Conservation (phyloP, 2,329 filamentous ascomycete genomes). For the Aspergillus unguis region DNA sequence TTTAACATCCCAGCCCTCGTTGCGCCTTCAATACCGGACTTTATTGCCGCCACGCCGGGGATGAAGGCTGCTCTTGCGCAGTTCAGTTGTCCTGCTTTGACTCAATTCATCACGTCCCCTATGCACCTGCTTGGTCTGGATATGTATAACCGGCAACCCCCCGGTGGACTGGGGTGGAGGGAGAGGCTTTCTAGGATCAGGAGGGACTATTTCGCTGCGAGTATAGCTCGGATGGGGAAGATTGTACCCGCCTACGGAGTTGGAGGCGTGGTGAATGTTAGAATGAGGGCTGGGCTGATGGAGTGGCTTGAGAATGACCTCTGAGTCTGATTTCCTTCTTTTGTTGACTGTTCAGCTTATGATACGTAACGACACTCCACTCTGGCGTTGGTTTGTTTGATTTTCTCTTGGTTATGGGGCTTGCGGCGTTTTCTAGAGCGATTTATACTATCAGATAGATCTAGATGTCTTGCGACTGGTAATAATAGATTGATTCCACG, state of each 20-base stretch:
- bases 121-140: slow-evolving; percentile 82
- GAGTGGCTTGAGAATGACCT: slow-evolving; percentile 47
- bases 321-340: too few relatives aligned
- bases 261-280: slow-evolving; percentile 79
- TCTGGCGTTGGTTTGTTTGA: too few relatives aligned
- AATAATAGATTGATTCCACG: too few relatives aligned
- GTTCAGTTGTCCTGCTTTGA: slow-evolving; percentile 72
- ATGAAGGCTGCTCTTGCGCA: slow-evolving; percentile 65
- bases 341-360: not conserved
- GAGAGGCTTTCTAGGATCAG: slow-evolving; percentile 67
- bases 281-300: slow-evolving; percentile 68
- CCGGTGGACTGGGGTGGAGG: slow-evolving; percentile 45
- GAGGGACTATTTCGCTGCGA: slow-evolving; percentile 72
- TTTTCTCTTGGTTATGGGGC: too few relatives aligned
- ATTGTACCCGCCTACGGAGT: slow-evolving; percentile 88
- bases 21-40: slow-evolving; percentile 63
- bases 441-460: too few relatives aligned
- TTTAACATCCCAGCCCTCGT: slow-evolving; percentile 85
- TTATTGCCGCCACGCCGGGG: slow-evolving; percentile 43
- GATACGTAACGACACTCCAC: not conserved
- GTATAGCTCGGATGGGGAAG: slow-evolving; percentile 71
- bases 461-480: too few relatives aligned
- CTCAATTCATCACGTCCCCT: slow-evolving; percentile 78
- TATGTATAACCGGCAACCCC: slow-evolving; percentile 68
- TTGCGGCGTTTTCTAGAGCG: too few relatives aligned